phyloP scores from a whole-genome alignment of 75 land plant species.

The Gnetum montanum region DNA sequence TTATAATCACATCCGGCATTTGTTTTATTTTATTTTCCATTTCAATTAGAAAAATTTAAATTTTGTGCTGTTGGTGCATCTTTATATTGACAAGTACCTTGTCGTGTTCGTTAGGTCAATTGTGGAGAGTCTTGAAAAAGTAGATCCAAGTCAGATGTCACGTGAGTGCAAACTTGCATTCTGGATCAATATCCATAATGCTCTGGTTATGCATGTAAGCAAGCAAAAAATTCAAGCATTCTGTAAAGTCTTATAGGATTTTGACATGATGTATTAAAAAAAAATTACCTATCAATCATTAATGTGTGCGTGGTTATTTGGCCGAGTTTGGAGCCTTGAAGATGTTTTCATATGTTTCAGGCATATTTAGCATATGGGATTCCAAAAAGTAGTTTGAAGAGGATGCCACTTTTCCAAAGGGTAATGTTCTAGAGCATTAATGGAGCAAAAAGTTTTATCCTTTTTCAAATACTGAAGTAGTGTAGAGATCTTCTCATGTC shows the following conservation, averaged over 20 bases:
- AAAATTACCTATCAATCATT: not conserved
- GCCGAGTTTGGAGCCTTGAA: no score
- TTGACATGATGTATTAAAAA: slow-evolving; percentile 5
- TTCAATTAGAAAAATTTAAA: no score
- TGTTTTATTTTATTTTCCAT: no score
- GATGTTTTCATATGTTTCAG: slow-evolving; percentile 25
- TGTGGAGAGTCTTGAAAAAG: slow-evolving; percentile 74
- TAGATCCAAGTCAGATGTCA: slow-evolving; percentile 54
- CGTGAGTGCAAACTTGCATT: slow-evolving; percentile 72
- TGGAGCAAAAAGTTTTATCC: no score
- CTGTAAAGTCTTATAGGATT: not conserved
- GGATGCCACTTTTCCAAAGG: slow-evolving; percentile 79
- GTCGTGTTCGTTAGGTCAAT: slow-evolving; percentile 52
- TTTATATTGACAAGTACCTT: no score
- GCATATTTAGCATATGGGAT: slow-evolving; percentile 88
- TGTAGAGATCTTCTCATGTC: no score
- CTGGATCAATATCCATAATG: slow-evolving; percentile 92
- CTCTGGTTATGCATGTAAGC: slow-evolving; percentile 92
- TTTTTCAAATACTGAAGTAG: no score
- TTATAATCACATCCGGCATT: no score
- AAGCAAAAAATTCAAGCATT: not conserved
- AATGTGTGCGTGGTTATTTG: no score
- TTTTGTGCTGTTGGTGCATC: no score
- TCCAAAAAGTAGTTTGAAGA: slow-evolving; percentile 50
- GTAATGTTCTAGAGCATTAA: slow-evolving; percentile 28